A percentile compares a stretch with the other conserved stretches of the same genome.
Conservation (phyloP, 768 basidiomycete genomes). For the Suillus tomentosus region DNA sequence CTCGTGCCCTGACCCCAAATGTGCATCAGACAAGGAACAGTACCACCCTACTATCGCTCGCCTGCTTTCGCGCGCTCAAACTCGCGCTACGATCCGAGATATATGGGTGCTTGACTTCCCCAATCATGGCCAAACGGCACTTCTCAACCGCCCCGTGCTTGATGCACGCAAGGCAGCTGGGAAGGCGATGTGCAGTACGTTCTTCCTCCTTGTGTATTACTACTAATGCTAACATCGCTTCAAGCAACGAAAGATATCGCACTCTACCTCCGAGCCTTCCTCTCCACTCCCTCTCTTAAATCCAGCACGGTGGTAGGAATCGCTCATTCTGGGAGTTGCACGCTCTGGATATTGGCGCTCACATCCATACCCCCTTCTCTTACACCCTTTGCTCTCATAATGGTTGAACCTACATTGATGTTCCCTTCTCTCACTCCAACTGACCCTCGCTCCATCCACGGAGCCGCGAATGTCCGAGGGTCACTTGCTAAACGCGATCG, state of each 20-base stretch:
- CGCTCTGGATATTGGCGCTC: constrained; percentile 16
- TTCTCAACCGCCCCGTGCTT: constrained; percentile 31
- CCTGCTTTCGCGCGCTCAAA: background rate
- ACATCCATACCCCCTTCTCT: background rate
- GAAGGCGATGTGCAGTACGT: constrained; percentile 26
- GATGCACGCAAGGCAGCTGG: constrained; percentile 24
- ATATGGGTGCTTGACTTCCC: constrained; percentile 39
- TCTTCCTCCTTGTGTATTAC: background rate
- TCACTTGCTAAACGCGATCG: constrained; percentile 28
- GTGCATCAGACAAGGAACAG: constrained; percentile 29
- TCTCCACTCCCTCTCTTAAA: constrained; percentile 25
- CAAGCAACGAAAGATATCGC: constrained; percentile 28
- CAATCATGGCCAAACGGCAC: constrained; percentile 38
- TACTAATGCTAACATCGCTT: background rate
- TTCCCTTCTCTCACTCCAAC: constrained; percentile 30
- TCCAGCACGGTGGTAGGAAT: constrained; percentile 28
- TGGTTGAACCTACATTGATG: constrained; percentile 35
- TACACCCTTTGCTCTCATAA: constrained; percentile 20
- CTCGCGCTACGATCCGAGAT: constrained; percentile 25
- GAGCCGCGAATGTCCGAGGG: constrained; percentile 32
- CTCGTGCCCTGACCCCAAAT: background rate
- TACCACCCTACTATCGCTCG: constrained; percentile 25
- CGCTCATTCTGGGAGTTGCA: constrained; percentile 33
- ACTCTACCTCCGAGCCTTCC: constrained; percentile 27
- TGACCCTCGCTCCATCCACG: constrained; percentile 31